Base-by-base conservation (phyloP, 2,329 filamentous ascomycete species). In the Claviceps sp. region DNA sequence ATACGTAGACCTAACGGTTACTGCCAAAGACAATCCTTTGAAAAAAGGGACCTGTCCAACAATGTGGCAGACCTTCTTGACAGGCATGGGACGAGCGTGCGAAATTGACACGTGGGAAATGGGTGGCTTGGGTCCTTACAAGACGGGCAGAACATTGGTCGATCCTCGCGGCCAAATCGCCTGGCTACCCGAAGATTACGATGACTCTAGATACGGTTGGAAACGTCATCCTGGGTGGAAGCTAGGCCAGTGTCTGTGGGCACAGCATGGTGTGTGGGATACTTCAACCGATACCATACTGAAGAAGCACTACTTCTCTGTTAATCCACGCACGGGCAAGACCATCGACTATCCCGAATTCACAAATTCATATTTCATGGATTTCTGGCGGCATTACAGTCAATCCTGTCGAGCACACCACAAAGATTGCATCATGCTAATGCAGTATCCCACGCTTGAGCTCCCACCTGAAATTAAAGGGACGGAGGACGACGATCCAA, bases 181-280 rank as follows among this genome's bases (percentile, higher is more conserved):
- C 1, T 98, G 93, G 93, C 69, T 98, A 23, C 82, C 88, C 2
- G 71, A 72, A n/a, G 82, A 81, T 53, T 88, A 91, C 64, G 85
- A 95, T 60, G 93, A 98, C 58, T 83, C 80, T 13, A 79, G 82
- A 56, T 98, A 98, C 65, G 88, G 88, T 38, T 98, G 88, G 82
- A 89, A 86, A 64, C 80, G 93, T 57, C 88, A 95, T 62, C 77
- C 86, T 0, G 83, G 76, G 7, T 98, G 93, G 93, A 90, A 84
- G 65, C 71, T 98, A 17, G 93, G 93, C n/a, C 82, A 94, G 66
- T 97, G 93, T 62, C 66, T 98, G 42, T 98, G 93, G 93, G 91
- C 93, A 3, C 91, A 96, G 62, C 90, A 98, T 65, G 91, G 90
- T 1, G 81, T 98, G 5, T 98, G 93, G 93, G 88, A 98, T 62